Evolutionary conservation across 1,139 yeast species (phyloP).

Genomic region (Protomyces gravidus): DNA sequence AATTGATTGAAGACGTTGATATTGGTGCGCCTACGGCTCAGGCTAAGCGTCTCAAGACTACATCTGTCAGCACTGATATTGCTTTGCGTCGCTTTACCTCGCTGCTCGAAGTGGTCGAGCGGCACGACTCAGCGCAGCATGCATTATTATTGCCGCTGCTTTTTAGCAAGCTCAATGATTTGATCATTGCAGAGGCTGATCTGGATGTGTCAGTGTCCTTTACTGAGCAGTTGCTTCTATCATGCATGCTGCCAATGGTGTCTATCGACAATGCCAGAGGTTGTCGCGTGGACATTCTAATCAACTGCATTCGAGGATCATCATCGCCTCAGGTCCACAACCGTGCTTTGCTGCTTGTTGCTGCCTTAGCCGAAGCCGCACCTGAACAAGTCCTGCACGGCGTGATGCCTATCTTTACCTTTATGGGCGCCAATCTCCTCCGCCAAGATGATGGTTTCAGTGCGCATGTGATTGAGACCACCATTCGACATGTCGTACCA

Average conservation of each 20-base stretch:
- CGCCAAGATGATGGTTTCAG: constrained; percentile 97
- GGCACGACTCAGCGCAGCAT: constrained; percentile 42
- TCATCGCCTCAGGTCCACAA: constrained; percentile 94
- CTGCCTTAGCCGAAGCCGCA: constrained; percentile 79
- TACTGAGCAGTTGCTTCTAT: constrained; percentile 84
- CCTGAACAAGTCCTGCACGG: constrained; percentile 92
- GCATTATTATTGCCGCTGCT: constrained; percentile 48
- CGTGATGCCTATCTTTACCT: constrained; percentile 97
- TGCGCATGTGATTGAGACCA: constrained; percentile 85
- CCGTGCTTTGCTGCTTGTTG: constrained; percentile 72
- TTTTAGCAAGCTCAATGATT: constrained; percentile 73
- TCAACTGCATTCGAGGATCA: constrained; percentile 82
- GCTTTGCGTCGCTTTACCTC: constrained; percentile 65
- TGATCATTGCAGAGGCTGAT: constrained; percentile 82
- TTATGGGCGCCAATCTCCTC: constrained; percentile 97
- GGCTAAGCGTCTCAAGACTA: constrained; percentile 33
- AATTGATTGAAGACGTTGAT: constrained; percentile 52
- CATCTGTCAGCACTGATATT: constrained; percentile 42
- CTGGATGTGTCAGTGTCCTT: constrained; percentile 87
- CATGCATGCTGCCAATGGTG: constrained; percentile 74
- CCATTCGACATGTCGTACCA: constrained; percentile 85
- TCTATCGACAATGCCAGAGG: constrained; percentile 47
- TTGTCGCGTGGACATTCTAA: constrained; percentile 82
- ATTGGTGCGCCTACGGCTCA: constrained; percentile 25
- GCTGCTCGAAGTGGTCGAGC: constrained; percentile 73